phyloP scores from a whole-genome alignment of 1,284 basidiomycete species.

The Cryptococcus sp. region DNA sequence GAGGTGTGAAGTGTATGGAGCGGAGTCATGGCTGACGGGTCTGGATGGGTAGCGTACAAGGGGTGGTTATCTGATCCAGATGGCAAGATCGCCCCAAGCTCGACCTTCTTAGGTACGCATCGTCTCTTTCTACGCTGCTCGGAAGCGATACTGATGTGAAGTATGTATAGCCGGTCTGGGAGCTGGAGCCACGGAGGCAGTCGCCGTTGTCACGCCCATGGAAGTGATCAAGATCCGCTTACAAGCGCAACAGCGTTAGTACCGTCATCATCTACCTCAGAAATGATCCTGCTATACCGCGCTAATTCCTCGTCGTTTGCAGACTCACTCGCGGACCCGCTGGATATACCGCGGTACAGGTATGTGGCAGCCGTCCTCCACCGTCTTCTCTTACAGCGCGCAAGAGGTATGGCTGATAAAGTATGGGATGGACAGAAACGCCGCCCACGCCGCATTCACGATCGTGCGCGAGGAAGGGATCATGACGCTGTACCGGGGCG shows the following conservation, averaged over 20 bases:
- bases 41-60: slow-evolving; percentile 68
- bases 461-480: slow-evolving; percentile 93
- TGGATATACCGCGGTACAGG: slow-evolving; percentile 90
- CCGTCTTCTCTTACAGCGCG: not conserved
- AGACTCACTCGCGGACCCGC: slow-evolving; percentile 91
- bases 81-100: slow-evolving; percentile 37
- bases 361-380: slow-evolving; percentile 7
- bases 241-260: slow-evolving; percentile 83
- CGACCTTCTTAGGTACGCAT: slow-evolving; percentile 61
- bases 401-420: not conserved
- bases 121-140: no score
- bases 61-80: slow-evolving; percentile 62
- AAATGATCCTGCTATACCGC: not conserved
- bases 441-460: slow-evolving; percentile 92
- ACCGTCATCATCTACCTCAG: not conserved
- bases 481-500: slow-evolving; percentile 85
- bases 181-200: slow-evolving; percentile 91
- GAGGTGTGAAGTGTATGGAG: no score
- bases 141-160: no score
- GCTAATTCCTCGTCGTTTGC: not conserved
- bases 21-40: not conserved
- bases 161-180: slow-evolving; percentile 74
- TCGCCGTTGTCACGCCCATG: slow-evolving; percentile 96
- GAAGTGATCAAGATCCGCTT: slow-evolving; percentile 99
- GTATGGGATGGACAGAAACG: slow-evolving; percentile 61